Percentiles rank a stretch among this genome's conserved stretches.
Evolutionary conservation across 148 eudicot species (phyloP).

Genomic region (Chenopodium berlandieri): DNA sequence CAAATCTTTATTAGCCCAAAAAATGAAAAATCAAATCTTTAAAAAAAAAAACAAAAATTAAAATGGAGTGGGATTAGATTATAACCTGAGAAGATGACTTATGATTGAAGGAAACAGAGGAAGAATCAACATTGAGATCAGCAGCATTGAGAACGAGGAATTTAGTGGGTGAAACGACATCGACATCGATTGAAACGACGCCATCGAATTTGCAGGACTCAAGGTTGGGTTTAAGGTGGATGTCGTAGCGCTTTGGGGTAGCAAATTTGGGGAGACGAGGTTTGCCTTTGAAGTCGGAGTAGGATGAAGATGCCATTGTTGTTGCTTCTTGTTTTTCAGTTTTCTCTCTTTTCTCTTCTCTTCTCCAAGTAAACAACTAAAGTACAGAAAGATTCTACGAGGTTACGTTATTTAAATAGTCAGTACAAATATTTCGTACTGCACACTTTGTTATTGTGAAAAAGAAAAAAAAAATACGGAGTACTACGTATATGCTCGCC

Average conservation of each 20-base stretch:
- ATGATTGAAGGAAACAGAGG: conserved; percentile 53
- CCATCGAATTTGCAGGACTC: conserved; percentile 69
- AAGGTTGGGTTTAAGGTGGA: conserved; percentile 75
- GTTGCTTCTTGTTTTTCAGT: not conserved
- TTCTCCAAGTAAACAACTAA: too few relatives aligned
- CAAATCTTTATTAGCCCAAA: not conserved
- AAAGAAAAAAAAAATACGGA: too few relatives aligned
- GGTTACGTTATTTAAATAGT: too few relatives aligned
- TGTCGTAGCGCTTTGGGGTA: conserved; percentile 66
- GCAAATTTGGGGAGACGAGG: conserved; percentile 75
- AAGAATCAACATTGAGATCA: conserved; percentile 55
- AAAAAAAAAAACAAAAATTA: too few relatives aligned
- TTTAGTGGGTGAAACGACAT: conserved; percentile 61
- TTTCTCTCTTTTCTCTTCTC: too few relatives aligned
- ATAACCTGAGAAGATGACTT: conserved; percentile 44
- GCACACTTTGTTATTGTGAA: too few relatives aligned
- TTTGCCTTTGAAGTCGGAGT: conserved; percentile 66
- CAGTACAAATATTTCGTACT: too few relatives aligned
- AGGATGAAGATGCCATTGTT: conserved; percentile 25
- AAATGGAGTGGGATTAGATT: not conserved
- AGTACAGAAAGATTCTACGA: too few relatives aligned
- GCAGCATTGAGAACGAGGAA: conserved; percentile 83
- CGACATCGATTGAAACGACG: conserved; percentile 51
- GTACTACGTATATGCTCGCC: too few relatives aligned
- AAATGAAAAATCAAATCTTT: not conserved